These are phyloP conservation scores for Saturnispora sekii DNA, from an alignment of 805 yeast genomes.

Conservation along the genomic window DNA sequence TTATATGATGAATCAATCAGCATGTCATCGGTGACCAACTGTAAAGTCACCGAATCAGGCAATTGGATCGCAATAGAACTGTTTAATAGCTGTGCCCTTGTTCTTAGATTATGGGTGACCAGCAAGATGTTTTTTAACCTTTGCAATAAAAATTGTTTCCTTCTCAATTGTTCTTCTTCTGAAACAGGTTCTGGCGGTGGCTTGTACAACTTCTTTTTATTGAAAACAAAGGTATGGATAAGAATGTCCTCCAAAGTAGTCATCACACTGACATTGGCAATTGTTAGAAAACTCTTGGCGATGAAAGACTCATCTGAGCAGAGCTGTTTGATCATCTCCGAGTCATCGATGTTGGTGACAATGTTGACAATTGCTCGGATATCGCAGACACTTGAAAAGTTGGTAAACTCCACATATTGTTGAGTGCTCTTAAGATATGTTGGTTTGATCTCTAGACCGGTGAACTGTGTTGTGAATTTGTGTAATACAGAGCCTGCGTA, in stretches of 20 bases:
- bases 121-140: constrained; percentile 6
- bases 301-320: constrained; percentile 14
- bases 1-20: constrained; percentile 20
- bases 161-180: not conserved
- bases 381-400: constrained; percentile 12
- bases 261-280: constrained; percentile 14
- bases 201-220: not conserved
- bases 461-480: constrained; percentile 10
- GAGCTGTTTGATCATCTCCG: constrained; percentile 8
- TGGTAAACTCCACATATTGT: constrained; percentile 12
- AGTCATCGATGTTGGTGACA: constrained; percentile 8
- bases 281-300: constrained; percentile 16
- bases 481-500: constrained; percentile 4
- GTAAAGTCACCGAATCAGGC: constrained; percentile 9
- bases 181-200: not conserved
- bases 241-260: constrained; percentile 14
- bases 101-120: constrained; percentile 17
- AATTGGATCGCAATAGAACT: constrained; percentile 12
- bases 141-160: not conserved
- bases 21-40: constrained; percentile 19
- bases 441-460: constrained; percentile 8
- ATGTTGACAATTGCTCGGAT: constrained; percentile 5
- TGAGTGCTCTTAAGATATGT: not conserved
- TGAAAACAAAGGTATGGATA: not conserved
- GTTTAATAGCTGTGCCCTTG: constrained; percentile 20